phyloP scores from a whole-genome alignment of 176 grass and related monocot species.

The Phragmites australis region DNA sequence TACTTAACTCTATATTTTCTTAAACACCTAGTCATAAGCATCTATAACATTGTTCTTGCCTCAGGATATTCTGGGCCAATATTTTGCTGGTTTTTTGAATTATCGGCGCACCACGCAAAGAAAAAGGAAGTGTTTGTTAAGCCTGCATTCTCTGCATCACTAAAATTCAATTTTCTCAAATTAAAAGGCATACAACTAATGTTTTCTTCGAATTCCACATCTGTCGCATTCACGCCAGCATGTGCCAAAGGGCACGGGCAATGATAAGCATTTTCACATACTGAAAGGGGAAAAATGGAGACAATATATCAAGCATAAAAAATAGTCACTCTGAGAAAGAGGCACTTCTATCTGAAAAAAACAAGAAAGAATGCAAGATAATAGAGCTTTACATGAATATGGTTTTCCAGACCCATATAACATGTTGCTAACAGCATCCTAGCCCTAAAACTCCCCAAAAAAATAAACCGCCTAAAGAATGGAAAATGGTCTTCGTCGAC shows the following conservation, averaged over 20 bases:
- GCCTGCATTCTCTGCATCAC: no score
- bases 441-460: constrained; percentile 40
- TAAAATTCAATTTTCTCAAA: no score
- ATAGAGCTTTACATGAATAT: constrained; percentile 41
- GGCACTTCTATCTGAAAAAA: constrained; percentile 8
- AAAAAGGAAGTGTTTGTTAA: no score
- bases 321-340: not conserved
- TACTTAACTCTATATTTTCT: no score
- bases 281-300: not conserved
- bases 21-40: no score
- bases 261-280: not conserved
- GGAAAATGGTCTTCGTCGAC: constrained; percentile 20
- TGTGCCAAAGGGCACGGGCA: not conserved
- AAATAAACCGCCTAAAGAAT: constrained; percentile 31
- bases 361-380: not conserved
- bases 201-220: not conserved
- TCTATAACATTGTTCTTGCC: no score
- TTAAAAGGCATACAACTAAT: not conserved
- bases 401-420: constrained; percentile 49
- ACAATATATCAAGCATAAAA: constrained; percentile 1
- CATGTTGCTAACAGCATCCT: constrained; percentile 32
- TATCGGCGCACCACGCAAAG: no score
- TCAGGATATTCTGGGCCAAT: no score
- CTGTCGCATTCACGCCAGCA: not conserved
- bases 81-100: no score